A percentile compares a stretch with the other conserved stretches of the same genome.
Conservation (phyloP, 192 early-diverging fungal genomes). For the Globomyces pollinis-pini region DNA sequence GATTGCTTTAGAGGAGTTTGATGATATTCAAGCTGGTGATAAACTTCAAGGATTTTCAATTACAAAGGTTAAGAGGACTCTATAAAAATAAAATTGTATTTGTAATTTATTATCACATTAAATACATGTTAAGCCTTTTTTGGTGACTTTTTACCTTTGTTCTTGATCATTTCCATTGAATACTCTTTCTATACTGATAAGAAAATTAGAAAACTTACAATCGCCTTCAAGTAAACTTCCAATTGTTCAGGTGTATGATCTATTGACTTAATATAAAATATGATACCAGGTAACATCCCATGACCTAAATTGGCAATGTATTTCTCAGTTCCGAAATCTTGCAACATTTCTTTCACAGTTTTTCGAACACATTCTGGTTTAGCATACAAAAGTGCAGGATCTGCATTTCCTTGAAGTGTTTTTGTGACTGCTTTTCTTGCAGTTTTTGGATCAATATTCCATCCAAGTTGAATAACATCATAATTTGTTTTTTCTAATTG, state of each 20-base stretch:
- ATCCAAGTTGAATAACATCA: conserved; percentile 87
- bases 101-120: no score
- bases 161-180: conserved; percentile 7
- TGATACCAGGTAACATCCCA: conserved; percentile 77
- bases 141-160: no score
- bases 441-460: conserved; percentile 71
- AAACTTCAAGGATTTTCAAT: conserved; percentile 61
- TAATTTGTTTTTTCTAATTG: conserved; percentile 53
- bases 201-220: conserved; percentile 24
- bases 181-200: background rate
- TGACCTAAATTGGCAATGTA: conserved; percentile 97
- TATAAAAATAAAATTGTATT: conserved; percentile 30
- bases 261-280: no score
- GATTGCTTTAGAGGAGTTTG: conserved; percentile 79
- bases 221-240: conserved; percentile 37
- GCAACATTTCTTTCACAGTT: conserved; percentile 70
- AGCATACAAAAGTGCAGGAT: conserved; percentile 78
- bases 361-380: conserved; percentile 62
- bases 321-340: conserved; percentile 59
- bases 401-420: conserved; percentile 91
- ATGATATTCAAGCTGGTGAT: conserved; percentile 74
- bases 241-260: conserved; percentile 52
- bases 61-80: conserved; percentile 48
- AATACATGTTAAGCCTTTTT: no score
- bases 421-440: conserved; percentile 32